Conservation (phyloP, 768 basidiomycete species). For the Nidularia pulvinata region DNA sequence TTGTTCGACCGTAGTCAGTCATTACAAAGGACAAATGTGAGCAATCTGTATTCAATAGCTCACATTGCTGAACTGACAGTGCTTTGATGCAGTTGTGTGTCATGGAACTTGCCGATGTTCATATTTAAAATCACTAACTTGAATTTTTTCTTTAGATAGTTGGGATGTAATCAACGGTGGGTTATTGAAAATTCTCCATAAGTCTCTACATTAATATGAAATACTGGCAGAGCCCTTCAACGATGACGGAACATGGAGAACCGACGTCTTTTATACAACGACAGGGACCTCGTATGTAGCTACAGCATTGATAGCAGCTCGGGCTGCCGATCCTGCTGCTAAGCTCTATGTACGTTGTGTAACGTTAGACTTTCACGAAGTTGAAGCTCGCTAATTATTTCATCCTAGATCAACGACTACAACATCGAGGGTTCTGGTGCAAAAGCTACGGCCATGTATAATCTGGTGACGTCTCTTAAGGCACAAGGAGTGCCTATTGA, state of each 20-base stretch:
- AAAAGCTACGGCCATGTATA: constrained; percentile 58
- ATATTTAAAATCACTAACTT: background rate
- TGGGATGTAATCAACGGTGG: constrained; percentile 56
- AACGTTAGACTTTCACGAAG: background rate
- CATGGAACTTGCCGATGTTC: background rate
- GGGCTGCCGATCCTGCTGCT: constrained; percentile 50
- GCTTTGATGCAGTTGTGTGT: background rate
- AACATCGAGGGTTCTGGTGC: constrained; percentile 42
- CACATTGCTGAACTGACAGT: no score
- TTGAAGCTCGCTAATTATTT: background rate
- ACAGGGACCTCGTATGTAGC: constrained; percentile 44
- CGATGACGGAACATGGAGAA: constrained; percentile 57
- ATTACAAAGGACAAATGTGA: constrained; percentile 54
- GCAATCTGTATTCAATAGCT: background rate
- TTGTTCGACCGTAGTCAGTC: constrained; percentile 43
- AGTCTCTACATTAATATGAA: no score
- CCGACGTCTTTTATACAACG: constrained; percentile 50
- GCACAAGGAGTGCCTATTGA: constrained; percentile 39
- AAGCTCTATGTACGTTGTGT: constrained; percentile 48
- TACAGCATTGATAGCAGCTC: constrained; percentile 51
- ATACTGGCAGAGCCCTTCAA: constrained; percentile 46
- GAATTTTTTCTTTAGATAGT: constrained; percentile 22
- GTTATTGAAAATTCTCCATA: background rate
- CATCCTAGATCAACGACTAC: constrained; percentile 33
- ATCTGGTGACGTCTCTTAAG: constrained; percentile 27